phyloP scores from a whole-genome alignment of 208 protist species.

The Trypanosoma mega region DNA sequence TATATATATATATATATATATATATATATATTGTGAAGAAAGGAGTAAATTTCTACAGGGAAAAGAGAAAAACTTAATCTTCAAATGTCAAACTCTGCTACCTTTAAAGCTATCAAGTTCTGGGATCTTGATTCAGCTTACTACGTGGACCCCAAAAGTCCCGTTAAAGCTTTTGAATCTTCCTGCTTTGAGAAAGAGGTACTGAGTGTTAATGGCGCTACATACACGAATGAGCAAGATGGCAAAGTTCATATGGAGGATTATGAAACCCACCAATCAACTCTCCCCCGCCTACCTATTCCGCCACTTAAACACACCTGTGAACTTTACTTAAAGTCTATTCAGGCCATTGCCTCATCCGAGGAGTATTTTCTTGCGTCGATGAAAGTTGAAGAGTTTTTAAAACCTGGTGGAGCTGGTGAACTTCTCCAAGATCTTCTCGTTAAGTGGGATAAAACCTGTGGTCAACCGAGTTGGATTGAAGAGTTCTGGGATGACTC shows the following conservation, averaged over 20 bases:
- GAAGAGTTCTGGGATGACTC: conserved; percentile 46
- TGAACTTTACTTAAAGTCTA: conserved; percentile 34
- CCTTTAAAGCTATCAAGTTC: conserved; percentile 13
- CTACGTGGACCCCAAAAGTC: conserved; percentile 14
- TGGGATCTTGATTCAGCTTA: conserved; percentile 23
- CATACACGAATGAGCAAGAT: conserved; percentile 10
- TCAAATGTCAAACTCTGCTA: neutral
- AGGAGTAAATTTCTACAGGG: no score
- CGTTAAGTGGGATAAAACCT: conserved; percentile 19
- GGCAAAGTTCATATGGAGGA: neutral
- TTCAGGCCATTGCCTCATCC: conserved; percentile 27
- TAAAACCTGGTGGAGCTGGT: conserved; percentile 23
- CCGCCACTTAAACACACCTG: conserved; percentile 30
- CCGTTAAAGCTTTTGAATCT: conserved; percentile 12
- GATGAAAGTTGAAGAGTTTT: conserved; percentile 26
- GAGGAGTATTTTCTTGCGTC: conserved; percentile 31
- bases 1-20: neutral
- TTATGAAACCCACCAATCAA: conserved; percentile 29
- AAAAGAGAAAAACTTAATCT: conserved; percentile 14
- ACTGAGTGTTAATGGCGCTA: conserved; percentile 20
- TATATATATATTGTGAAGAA: no score
- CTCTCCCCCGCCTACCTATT: conserved; percentile 28
- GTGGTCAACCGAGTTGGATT: conserved; percentile 30
- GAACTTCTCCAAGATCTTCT: conserved; percentile 31
- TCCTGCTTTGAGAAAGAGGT: conserved; percentile 17